Conservation (phyloP, 371 early-diverging fungal genomes). For the Saksenaea vasiformis region DNA sequence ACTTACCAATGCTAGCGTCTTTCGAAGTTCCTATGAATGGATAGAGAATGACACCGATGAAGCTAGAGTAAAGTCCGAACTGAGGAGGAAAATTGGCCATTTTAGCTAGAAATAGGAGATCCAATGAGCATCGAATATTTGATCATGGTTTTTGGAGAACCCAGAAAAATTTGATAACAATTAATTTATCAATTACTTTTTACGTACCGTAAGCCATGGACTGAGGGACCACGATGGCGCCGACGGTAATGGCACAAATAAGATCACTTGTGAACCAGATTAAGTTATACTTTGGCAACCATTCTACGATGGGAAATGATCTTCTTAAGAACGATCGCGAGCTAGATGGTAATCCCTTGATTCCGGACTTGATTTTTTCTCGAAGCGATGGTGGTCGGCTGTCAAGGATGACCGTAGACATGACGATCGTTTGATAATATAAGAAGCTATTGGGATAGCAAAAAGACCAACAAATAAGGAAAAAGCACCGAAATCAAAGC, state of each 20-base stretch:
- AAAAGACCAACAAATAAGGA: not conserved
- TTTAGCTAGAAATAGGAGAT: constrained; percentile 52
- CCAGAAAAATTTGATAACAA: not conserved
- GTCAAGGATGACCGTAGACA: not conserved
- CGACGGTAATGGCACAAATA: constrained; percentile 74
- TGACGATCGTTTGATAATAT: not conserved
- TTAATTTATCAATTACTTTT: not conserved
- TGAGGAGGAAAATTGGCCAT: constrained; percentile 82
- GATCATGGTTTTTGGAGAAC: constrained; percentile 38
- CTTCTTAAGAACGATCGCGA: constrained; percentile 23
- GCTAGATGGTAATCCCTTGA: constrained; percentile 7
- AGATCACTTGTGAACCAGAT: constrained; percentile 73
- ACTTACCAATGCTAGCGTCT: constrained; percentile 81
- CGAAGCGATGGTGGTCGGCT: not conserved
- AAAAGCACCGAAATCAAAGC: not conserved
- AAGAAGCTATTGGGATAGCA: not conserved
- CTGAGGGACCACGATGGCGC: constrained; percentile 81
- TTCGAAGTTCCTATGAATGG: constrained; percentile 82
- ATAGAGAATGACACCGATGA: constrained; percentile 78
- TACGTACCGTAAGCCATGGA: constrained; percentile 73
- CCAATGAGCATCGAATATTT: not conserved
- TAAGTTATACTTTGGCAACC: constrained; percentile 75
- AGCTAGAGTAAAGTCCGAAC: constrained; percentile 86
- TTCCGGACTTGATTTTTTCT: not conserved
- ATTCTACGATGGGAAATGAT: constrained; percentile 65